Evolutionary conservation across 1,284 basidiomycete species (phyloP).

Genomic region (Malassezia furfur): DNA sequence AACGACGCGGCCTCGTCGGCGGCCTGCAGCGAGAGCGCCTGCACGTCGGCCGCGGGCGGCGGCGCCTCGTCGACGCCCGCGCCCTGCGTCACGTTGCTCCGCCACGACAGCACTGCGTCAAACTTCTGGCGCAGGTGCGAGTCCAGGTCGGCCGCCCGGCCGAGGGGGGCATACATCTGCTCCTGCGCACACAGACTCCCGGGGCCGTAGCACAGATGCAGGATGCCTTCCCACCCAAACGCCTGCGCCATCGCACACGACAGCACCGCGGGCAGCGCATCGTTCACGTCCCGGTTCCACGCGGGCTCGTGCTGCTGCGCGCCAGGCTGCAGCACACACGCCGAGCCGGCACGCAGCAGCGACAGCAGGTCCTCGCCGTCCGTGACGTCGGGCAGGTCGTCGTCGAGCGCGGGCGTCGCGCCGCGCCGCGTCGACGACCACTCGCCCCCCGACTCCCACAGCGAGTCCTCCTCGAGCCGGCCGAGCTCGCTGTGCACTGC

Average conservation of each 20-base stretch:
- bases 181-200: constrained; percentile 24
- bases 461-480: neutral
- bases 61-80: neutral
- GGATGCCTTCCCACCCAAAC: constrained; percentile 44
- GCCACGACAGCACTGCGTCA: constrained; percentile 28
- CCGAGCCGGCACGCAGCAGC: constrained; percentile 13
- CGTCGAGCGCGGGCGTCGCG: neutral
- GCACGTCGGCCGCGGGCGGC: neutral
- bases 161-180: constrained; percentile 26
- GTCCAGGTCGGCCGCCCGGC: constrained; percentile 34
- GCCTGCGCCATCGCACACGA: constrained; percentile 29
- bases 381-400: neutral
- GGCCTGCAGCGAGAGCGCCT: neutral
- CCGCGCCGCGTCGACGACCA: neutral
- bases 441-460: neutral
- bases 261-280: constrained; percentile 34
- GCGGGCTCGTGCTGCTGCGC: constrained; percentile 8
- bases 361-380: constrained; percentile 21
- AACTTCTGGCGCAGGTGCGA: constrained; percentile 22
- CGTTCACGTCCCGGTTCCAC: constrained; percentile 33
- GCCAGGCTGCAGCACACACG: neutral
- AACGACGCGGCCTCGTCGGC: neutral
- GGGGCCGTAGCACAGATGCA: constrained; percentile 41
- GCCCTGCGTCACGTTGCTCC: constrained; percentile 12
- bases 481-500: constrained; percentile 12